A percentile compares a stretch with the other conserved stretches of the same genome.
phyloP scores from a whole-genome alignment of 2,329 filamentous ascomycete genomes.

The Alternaria angustiovoidea region DNA sequence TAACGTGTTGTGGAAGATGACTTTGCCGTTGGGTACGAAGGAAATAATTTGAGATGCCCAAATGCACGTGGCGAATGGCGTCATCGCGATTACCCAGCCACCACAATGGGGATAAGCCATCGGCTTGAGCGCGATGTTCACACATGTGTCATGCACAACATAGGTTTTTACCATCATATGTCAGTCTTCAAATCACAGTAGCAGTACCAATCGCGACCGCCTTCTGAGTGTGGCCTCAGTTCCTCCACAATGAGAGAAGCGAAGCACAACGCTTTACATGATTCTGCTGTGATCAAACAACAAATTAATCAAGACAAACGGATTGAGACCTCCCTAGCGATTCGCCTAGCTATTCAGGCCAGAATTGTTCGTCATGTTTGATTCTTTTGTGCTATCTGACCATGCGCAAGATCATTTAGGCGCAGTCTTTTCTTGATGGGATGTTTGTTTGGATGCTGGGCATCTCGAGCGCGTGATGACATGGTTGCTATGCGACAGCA shows the following conservation, averaged over 20 bases:
- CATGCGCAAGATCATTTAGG: background rate
- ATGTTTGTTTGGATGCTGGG: background rate
- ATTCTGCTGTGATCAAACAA: background rate
- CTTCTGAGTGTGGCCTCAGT: background rate
- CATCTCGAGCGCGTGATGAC: background rate
- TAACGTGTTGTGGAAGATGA: background rate
- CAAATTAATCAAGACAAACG: background rate
- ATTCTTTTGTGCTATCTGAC: background rate
- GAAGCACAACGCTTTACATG: background rate
- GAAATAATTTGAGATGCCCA: conserved; percentile 18
- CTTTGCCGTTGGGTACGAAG: conserved; percentile 9
- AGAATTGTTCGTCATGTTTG: background rate
- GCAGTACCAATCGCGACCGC: background rate
- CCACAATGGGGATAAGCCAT: conserved; percentile 7
- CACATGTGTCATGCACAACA: background rate
- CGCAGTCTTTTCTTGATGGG: background rate
- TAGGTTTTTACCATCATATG: background rate
- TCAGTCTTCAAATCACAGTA: background rate
- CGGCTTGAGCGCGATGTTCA: background rate
- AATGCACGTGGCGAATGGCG: conserved; percentile 40
- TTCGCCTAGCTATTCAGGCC: background rate
- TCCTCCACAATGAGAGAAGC: background rate
- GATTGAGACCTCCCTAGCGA: background rate
- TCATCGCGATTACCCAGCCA: conserved; percentile 37
- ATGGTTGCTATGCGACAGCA: background rate